These are phyloP conservation scores for Cladophialophora bantiana DNA, from an alignment of 2,329 filamentous ascomycete species.

Conservation along the genomic window DNA sequence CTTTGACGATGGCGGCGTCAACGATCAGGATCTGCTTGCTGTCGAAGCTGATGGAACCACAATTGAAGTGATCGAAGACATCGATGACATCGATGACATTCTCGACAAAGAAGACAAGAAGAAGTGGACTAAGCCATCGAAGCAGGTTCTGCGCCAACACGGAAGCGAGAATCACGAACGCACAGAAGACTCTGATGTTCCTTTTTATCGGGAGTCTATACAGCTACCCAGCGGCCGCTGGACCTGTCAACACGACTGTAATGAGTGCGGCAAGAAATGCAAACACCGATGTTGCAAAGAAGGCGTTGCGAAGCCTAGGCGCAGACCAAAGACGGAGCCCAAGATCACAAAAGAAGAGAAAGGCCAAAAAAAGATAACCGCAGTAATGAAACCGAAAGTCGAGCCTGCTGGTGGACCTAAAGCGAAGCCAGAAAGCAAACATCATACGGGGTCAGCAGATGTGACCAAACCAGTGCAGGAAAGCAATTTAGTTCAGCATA, in stretches of 20 bases:
- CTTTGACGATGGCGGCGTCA: conserved; percentile 61
- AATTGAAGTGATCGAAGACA: conserved; percentile 58
- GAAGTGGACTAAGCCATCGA: conserved; percentile 36
- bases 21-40: conserved; percentile 61
- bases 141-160: conserved; percentile 28
- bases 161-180: conserved; percentile 2
- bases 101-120: conserved; percentile 19
- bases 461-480: background rate
- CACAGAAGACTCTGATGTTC: conserved; percentile 21
- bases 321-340: conserved; percentile 44
- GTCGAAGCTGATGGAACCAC: conserved; percentile 55
- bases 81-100: conserved; percentile 40
- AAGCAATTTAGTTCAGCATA: background rate
- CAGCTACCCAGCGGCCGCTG: conserved; percentile 74
- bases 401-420: background rate
- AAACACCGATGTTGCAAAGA: conserved; percentile 77
- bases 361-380: conserved; percentile 31
- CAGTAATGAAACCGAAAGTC: conserved; percentile 4
- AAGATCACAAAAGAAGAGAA: conserved; percentile 22
- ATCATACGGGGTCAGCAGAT: background rate
- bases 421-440: conserved; percentile 1
- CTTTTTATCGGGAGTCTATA: conserved; percentile 49
- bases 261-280: conserved; percentile 65
- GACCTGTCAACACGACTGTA: conserved; percentile 76
- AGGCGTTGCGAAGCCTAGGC: conserved; percentile 70